Percentiles rank a stretch among this genome's conserved stretches.
phyloP scores from a whole-genome alignment of 164 flowering plant genomes.

The Chimonanthus praecox region DNA sequence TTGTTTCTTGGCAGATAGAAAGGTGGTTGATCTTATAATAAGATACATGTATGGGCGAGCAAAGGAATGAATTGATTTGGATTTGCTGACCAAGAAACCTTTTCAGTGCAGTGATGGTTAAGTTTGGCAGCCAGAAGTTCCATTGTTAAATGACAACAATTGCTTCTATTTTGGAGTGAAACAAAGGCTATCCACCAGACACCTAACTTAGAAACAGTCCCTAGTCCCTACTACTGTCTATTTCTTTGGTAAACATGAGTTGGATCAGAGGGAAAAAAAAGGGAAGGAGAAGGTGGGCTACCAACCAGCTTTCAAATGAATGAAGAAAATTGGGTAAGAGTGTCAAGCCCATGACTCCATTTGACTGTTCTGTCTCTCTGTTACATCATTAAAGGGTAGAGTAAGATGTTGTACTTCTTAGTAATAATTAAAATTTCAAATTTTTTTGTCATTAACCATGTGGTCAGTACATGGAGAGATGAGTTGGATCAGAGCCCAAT shows the following conservation, averaged over 20 bases:
- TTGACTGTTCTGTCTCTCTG: background rate
- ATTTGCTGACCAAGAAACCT: background rate
- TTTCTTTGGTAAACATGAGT: background rate
- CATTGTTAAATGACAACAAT: background rate
- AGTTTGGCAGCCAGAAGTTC: slow-evolving; percentile 5
- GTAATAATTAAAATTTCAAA: too few relatives aligned
- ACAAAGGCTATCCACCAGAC: background rate
- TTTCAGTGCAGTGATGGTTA: background rate
- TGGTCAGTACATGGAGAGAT: too few relatives aligned
- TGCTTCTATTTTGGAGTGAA: background rate
- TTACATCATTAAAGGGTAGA: too few relatives aligned
- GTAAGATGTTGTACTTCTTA: too few relatives aligned
- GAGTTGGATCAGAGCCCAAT: too few relatives aligned
- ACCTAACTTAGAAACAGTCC: background rate
- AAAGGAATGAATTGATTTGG: background rate
- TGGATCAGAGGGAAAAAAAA: background rate
- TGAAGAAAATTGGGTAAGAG: background rate
- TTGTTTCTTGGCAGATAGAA: background rate
- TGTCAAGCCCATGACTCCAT: background rate
- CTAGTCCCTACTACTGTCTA: background rate
- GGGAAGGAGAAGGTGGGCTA: too few relatives aligned
- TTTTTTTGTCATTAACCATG: too few relatives aligned
- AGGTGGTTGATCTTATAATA: slow-evolving; percentile 4
- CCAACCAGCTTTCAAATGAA: background rate
- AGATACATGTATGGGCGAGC: background rate